Percentiles rank a stretch among this genome's conserved stretches.
Conservation (phyloP, 2,329 filamentous ascomycete species). For the Apiospora sp. region DNA sequence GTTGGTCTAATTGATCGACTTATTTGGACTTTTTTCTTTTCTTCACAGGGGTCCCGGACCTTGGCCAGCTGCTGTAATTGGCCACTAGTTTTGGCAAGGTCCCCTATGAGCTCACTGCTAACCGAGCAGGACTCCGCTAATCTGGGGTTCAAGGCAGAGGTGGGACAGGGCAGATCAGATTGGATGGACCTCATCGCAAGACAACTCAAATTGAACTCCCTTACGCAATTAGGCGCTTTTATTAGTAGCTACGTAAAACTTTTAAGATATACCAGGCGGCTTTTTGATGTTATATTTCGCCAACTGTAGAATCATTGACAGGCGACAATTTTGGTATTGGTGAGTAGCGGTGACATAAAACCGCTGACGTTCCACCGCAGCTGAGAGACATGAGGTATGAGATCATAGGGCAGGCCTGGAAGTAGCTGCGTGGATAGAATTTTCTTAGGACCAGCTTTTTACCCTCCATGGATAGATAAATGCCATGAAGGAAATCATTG, state of each 20-base stretch:
- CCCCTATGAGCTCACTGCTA: constrained; percentile 21
- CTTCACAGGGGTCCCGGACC: not conserved
- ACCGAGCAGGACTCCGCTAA: constrained; percentile 9
- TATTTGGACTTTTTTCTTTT: not conserved
- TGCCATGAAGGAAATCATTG: too few species aligned
- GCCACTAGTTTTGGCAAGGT: constrained; percentile 3
- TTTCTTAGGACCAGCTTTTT: not conserved
- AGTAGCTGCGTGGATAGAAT: not conserved
- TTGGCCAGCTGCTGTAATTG: constrained; percentile 1
- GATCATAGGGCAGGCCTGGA: not conserved
- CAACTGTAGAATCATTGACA: not conserved
- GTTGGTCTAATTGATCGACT: constrained; percentile 15
- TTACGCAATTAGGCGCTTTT: not conserved
- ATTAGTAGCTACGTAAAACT: not conserved
- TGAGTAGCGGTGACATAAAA: not conserved
- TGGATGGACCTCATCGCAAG: not conserved
- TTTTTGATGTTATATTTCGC: not conserved
- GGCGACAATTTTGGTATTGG: not conserved
- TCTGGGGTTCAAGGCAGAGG: not conserved
- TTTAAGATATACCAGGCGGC: not conserved
- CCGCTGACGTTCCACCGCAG: not conserved
- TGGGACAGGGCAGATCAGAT: not conserved
- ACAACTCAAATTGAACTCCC: not conserved
- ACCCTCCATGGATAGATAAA: too few species aligned
- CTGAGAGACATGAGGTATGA: constrained; percentile 2